Percentiles rank a stretch among this genome's conserved stretches.
Conservation (phyloP, 768 basidiomycete species). For the Crucibulum laeve region DNA sequence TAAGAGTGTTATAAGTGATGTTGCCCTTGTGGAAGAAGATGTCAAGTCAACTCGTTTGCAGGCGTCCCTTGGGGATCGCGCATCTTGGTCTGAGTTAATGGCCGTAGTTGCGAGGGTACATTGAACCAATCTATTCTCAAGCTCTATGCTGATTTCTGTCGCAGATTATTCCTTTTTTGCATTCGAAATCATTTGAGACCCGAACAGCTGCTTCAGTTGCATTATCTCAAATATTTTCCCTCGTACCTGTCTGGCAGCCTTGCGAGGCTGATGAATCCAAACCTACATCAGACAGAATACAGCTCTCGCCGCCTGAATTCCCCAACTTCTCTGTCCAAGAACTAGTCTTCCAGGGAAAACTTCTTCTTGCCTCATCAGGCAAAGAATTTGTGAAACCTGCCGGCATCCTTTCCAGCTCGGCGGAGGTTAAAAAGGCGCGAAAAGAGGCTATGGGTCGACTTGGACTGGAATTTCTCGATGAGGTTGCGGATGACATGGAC, state of each 20-base stretch:
- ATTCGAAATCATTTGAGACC: constrained; percentile 91
- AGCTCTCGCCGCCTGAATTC: constrained; percentile 49
- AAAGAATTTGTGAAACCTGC: constrained; percentile 82
- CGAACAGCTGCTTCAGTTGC: constrained; percentile 86
- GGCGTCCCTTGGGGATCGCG: constrained; percentile 54
- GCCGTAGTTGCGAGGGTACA: constrained; percentile 84
- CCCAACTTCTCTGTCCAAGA: constrained; percentile 75
- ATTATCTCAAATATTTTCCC: constrained; percentile 79
- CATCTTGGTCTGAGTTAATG: constrained; percentile 89
- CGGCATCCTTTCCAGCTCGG: constrained; percentile 65
- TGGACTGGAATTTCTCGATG: constrained; percentile 83
- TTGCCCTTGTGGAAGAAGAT: constrained; percentile 71
- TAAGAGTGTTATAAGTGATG: constrained; percentile 80
- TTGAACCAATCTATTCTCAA: constrained; percentile 8
- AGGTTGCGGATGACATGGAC: constrained; percentile 79
- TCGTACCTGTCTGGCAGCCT: constrained; percentile 81
- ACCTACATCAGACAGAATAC: constrained; percentile 7
- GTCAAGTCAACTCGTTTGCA: constrained; percentile 61
- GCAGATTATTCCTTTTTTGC: constrained; percentile 86
- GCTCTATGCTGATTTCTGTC: constrained; percentile 6
- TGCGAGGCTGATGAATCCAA: constrained; percentile 21
- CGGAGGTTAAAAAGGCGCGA: constrained; percentile 82
- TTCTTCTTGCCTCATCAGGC: constrained; percentile 88
- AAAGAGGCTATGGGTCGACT: constrained; percentile 87
- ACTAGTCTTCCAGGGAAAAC: constrained; percentile 68